These are phyloP conservation scores for Emydomyces testavorans DNA, from an alignment of 2,329 filamentous ascomycete genomes.

Conservation along the genomic window DNA sequence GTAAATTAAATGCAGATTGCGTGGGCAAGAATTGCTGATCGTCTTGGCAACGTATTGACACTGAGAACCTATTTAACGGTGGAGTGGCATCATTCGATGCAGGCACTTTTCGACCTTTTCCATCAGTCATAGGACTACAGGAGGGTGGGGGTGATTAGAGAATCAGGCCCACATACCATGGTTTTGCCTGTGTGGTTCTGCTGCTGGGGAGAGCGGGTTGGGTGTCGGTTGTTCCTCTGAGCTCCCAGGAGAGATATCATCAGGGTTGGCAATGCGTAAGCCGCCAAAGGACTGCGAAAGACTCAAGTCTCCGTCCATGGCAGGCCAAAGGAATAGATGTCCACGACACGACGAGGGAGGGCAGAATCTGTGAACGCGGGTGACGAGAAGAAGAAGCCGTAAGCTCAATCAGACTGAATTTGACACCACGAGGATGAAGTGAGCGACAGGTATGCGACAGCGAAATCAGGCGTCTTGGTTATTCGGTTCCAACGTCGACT, in stretches of 20 bases:
- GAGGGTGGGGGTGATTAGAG: no score
- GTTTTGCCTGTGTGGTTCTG: not conserved
- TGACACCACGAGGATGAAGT: not conserved
- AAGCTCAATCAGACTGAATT: not conserved
- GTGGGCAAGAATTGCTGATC: conserved; percentile 35
- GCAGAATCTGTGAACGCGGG: not conserved
- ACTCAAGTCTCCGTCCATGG: conserved; percentile 85
- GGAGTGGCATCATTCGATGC: not conserved
- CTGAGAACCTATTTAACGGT: conserved; percentile 10
- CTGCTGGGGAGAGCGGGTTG: not conserved
- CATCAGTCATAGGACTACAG: no score
- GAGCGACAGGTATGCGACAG: not conserved
- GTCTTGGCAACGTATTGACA: conserved; percentile 31
- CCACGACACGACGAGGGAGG: not conserved
- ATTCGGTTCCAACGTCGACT: not conserved
- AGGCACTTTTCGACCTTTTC: not conserved
- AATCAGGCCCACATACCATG: not conserved
- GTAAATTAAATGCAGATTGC: conserved; percentile 32
- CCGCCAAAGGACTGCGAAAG: conserved; percentile 86
- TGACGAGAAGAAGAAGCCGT: not conserved
- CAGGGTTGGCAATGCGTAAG: conserved; percentile 91
- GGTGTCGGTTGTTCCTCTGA: conserved; percentile 22
- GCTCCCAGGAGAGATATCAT: conserved; percentile 49
- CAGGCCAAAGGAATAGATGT: not conserved
- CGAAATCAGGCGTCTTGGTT: not conserved